Conservation (phyloP, 73 alveolate genomes). For the Diophrys appendiculata region DNA sequence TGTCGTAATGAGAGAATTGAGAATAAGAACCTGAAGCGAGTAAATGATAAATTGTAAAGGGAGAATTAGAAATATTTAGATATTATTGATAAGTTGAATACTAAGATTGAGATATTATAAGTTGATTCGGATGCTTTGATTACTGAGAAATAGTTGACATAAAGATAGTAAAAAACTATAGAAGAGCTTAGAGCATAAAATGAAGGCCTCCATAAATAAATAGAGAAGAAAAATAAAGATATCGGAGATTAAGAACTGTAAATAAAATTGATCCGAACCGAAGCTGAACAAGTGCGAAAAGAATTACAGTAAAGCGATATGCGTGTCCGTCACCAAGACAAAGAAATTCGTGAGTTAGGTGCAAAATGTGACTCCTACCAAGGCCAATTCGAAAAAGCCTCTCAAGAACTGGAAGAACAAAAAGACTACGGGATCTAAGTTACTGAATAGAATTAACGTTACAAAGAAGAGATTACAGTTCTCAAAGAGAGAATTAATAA, state of each 20-base stretch:
- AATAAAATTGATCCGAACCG: not conserved
- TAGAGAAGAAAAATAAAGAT: not conserved
- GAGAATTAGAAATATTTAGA: slow-evolving; percentile 21
- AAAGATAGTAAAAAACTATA: too few relatives aligned
- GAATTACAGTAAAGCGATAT: not conserved
- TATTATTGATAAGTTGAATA: not conserved
- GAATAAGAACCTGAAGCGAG: slow-evolving; percentile 3
- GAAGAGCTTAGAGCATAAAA: too few relatives aligned
- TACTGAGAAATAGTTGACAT: too few relatives aligned
- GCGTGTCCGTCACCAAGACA: not conserved
- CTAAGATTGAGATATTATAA: not conserved
- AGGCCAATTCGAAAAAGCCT: not conserved
- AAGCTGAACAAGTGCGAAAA: not conserved
- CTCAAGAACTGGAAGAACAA: not conserved
- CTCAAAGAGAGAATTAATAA: not conserved
- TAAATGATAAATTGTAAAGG: not conserved
- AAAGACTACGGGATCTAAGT: not conserved
- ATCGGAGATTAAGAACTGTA: not conserved
- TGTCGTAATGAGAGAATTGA: slow-evolving; percentile 13
- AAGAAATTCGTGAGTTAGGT: not conserved
- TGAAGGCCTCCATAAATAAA: too few relatives aligned
- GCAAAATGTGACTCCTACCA: not conserved
- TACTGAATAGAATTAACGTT: not conserved
- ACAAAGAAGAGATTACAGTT: not conserved
- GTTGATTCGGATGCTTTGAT: too few relatives aligned